Evolutionary conservation across 1,284 basidiomycete species (phyloP).

Genomic region (Ustilago lituana): DNA sequence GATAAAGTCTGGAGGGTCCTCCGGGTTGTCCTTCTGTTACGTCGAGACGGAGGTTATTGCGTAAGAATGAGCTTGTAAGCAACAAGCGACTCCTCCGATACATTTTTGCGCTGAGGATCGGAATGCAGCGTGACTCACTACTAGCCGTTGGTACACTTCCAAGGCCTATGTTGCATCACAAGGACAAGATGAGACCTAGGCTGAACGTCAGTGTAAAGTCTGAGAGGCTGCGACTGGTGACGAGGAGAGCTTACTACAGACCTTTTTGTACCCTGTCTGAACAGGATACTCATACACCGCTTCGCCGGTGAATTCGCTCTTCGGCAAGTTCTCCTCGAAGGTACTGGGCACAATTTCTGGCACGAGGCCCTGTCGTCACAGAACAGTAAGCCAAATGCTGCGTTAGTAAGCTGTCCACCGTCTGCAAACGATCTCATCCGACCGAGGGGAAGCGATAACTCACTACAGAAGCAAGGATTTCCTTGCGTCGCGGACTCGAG

Average conservation of each 20-base stretch:
- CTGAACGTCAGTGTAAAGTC: too few relatives aligned
- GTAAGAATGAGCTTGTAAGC: too few relatives aligned
- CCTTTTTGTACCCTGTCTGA: conserved; percentile 87
- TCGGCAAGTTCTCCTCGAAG: conserved; percentile 83
- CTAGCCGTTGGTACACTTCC: conserved; percentile 60
- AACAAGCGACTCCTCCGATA: too few relatives aligned
- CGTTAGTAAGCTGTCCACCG: too few relatives aligned
- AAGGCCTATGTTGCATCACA: conserved; percentile 58
- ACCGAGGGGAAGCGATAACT: conserved; percentile 23
- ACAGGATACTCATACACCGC: conserved; percentile 88
- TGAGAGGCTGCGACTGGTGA: too few relatives aligned
- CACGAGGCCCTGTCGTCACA: conserved; percentile 75
- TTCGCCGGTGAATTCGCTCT: conserved; percentile 76
- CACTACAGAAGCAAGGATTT: conserved; percentile 60
- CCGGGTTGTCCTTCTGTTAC: conserved; percentile 72
- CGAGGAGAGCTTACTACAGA: too few relatives aligned
- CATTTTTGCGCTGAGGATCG: too few relatives aligned
- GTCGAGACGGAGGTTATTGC: neutral
- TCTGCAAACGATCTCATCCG: too few relatives aligned
- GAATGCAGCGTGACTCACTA: conserved; percentile 42
- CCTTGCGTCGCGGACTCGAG: conserved; percentile 56
- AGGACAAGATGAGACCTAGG: neutral
- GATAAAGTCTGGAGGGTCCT: conserved; percentile 89
- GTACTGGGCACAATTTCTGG: conserved; percentile 89
- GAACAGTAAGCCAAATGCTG: too few relatives aligned